Evolutionary conservation across 1,139 yeast genomes (phyloP), one percentile per base, ranked within the genome.

Genomic region (Pichia sp.): DNA sequence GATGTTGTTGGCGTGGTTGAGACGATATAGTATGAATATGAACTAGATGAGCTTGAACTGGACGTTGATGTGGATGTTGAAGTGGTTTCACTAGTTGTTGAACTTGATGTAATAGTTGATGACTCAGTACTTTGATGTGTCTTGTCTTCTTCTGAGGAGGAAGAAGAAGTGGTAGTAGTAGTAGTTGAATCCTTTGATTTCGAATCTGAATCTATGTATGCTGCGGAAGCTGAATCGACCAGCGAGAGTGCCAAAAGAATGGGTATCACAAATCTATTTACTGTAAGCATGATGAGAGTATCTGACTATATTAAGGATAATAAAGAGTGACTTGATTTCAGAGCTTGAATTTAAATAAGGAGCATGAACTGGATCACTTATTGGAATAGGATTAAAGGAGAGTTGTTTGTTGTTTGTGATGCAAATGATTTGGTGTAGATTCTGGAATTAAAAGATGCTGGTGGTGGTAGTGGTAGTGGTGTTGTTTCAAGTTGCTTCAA

Each of bases 291-390:
- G 11, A 9, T 36, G n/a, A n/a, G n/a, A n/a, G n/a, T n/a, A n/a
- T n/a, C n/a, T n/a, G n/a, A n/a, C n/a, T n/a, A n/a, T n/a, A n/a
- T n/a, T n/a, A n/a, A n/a, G n/a, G n/a, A n/a, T n/a, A 21, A 34
- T 32, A 40, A 40, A 24, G 44, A 40, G 34, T 40, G 44, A 45
- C 33, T 40, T n/a, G n/a, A n/a, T n/a, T n/a, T n/a, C n/a, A n/a
- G n/a, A n/a, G n/a, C n/a, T n/a, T n/a, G n/a, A n/a, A n/a, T n/a
- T n/a, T n/a, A n/a, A n/a, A n/a, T n/a, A n/a, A n/a, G n/a, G n/a
- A n/a, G n/a, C n/a, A n/a, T n/a, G n/a, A n/a, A n/a, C n/a, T n/a
- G n/a, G n/a, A n/a, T n/a, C n/a, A n/a, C n/a, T n/a, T n/a, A n/a
- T n/a, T n/a, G n/a, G n/a, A n/a, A n/a, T n/a, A n/a, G n/a, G n/a